Evolutionary conservation across 2,329 filamentous ascomycete genomes (phyloP).

Genomic region (Trichoderma simmonsii): DNA sequence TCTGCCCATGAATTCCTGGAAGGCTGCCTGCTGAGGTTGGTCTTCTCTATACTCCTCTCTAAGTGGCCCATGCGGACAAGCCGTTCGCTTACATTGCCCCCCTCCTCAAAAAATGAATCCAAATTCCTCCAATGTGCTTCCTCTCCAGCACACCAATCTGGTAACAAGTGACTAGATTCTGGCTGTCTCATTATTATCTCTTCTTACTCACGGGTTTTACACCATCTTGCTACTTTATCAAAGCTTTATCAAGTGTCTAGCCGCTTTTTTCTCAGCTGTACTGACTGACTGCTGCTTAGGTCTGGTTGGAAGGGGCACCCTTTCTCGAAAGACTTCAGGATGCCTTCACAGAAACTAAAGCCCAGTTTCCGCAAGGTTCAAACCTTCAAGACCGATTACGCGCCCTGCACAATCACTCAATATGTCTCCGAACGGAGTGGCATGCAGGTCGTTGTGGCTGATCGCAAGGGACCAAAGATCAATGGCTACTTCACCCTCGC

Average conservation of each 20-base stretch:
- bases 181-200: background rate
- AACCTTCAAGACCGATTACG: conserved; percentile 85
- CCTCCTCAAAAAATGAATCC: background rate
- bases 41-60: background rate
- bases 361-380: conserved; percentile 78
- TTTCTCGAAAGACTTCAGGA: conserved; percentile 29
- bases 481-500: conserved; percentile 93
- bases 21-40: conserved; percentile 11
- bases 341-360: conserved; percentile 51
- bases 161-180: background rate
- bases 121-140: background rate
- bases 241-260: background rate
- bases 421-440: conserved; percentile 95
- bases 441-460: conserved; percentile 89
- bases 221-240: background rate
- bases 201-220: background rate
- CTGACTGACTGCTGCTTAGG: conserved; percentile 21
- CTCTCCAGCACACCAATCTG: background rate
- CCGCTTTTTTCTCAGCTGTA: background rate
- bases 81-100: background rate
- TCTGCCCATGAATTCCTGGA: background rate
- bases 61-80: background rate
- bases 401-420: conserved; percentile 81
- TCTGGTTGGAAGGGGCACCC: conserved; percentile 16
- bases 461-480: conserved; percentile 91